phyloP scores from a whole-genome alignment of 495 filamentous ascomycete species.

The Trichocladium uniseriatum region DNA sequence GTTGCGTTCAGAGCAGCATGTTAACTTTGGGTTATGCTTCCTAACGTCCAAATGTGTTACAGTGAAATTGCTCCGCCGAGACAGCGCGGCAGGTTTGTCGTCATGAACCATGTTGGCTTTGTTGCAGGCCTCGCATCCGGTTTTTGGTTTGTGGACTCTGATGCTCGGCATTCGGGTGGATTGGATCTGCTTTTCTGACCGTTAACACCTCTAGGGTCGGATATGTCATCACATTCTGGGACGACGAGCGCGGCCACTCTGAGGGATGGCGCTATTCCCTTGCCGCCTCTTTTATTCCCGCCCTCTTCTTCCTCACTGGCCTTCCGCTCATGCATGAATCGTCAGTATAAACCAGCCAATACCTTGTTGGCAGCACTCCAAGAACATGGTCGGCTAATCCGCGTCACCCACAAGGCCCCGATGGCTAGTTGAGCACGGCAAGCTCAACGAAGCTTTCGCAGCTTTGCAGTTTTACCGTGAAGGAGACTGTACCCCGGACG shows the following conservation, averaged over 20 bases:
- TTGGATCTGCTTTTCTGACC: background rate
- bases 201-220: slow-evolving; percentile 34
- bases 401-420: slow-evolving; percentile 32
- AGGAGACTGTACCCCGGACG: slow-evolving; percentile 26
- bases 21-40: no score
- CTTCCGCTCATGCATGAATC: slow-evolving; percentile 44
- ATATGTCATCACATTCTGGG: slow-evolving; percentile 38
- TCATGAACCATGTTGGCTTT: slow-evolving; percentile 50
- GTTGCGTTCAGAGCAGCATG: no score
- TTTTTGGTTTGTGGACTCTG: slow-evolving; percentile 38
- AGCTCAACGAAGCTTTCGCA: slow-evolving; percentile 27
- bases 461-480: slow-evolving; percentile 39
- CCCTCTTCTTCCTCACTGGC: slow-evolving; percentile 33
- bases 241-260: slow-evolving; percentile 18
- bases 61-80: slow-evolving; percentile 45
- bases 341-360: slow-evolving; percentile 24
- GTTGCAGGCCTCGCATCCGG: slow-evolving; percentile 42
- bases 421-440: slow-evolving; percentile 42
- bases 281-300: slow-evolving; percentile 36
- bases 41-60: no score
- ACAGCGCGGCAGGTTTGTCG: slow-evolving; percentile 44
- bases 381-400: background rate
- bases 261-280: slow-evolving; percentile 41
- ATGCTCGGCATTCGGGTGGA: background rate
- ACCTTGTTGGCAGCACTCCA: background rate